phyloP scores from a whole-genome alignment of 495 filamentous ascomycete species.

The Choiromyces venosus region DNA sequence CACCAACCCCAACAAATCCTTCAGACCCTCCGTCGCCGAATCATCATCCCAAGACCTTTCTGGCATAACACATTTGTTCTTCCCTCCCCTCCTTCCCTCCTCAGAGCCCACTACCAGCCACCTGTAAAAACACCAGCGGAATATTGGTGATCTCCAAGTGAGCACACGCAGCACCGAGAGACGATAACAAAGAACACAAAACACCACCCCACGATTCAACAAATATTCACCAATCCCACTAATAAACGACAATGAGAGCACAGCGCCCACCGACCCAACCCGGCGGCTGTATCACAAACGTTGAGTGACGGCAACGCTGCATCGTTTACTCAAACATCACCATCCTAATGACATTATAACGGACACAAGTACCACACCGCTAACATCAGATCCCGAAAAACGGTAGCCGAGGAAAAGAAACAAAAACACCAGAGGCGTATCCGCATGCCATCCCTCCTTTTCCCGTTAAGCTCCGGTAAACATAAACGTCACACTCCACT shows the following conservation, averaged over 20 bases:
- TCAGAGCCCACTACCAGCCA: background rate
- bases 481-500: background rate
- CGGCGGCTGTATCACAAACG: background rate
- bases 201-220: background rate
- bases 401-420: background rate
- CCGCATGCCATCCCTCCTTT: background rate
- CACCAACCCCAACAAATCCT: background rate
- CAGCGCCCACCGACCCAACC: background rate
- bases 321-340: background rate
- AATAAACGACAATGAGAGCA: background rate
- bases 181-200: background rate
- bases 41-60: background rate
- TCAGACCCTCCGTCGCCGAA: background rate
- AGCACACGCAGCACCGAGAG: background rate
- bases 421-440: background rate
- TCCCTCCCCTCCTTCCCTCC: too few species aligned
- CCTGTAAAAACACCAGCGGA: background rate
- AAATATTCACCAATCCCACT: background rate
- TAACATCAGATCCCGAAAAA: background rate
- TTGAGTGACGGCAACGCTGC: background rate
- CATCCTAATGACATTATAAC: background rate
- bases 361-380: background rate
- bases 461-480: background rate
- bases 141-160: background rate
- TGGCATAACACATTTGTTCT: background rate